Conservation (phyloP, 2,329 filamentous ascomycete genomes). For the Colletotrichum tanaceti region DNA sequence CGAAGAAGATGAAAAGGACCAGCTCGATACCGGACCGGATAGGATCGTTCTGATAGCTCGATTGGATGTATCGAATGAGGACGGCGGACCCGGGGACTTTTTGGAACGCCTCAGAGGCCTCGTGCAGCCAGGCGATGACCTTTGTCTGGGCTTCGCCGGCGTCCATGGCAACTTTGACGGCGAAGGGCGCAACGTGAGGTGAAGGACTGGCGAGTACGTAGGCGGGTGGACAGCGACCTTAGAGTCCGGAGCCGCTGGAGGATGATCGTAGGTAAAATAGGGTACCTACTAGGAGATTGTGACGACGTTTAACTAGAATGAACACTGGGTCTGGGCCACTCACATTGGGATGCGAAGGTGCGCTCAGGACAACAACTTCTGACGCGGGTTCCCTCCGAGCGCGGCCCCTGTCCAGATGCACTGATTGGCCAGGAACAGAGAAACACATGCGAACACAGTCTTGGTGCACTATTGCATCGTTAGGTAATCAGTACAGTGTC, state of each 20-base stretch:
- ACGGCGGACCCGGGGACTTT: conserved; percentile 94
- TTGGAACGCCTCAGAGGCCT: conserved; percentile 77
- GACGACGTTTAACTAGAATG: no score
- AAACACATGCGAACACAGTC: not conserved
- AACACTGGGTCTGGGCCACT: not conserved
- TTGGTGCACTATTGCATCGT: not conserved
- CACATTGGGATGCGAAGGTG: conserved; percentile 1
- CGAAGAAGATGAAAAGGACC: conserved; percentile 93
- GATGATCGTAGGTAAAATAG: not conserved
- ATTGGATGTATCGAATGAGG: conserved; percentile 93
- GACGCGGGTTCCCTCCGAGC: conserved; percentile 29
- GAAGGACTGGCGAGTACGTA: not conserved
- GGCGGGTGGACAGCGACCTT: conserved; percentile 3
- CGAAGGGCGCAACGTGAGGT: not conserved
- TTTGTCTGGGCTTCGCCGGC: conserved; percentile 70
- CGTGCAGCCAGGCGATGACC: conserved; percentile 63
- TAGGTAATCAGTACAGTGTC: not conserved
- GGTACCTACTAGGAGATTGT: no score
- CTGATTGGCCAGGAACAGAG: conserved; percentile 30
- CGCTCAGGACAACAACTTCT: conserved; percentile 21
- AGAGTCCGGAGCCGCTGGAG: not conserved
- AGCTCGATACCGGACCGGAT: conserved; percentile 93
- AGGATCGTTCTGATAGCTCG: conserved; percentile 97
- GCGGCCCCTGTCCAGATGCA: conserved; percentile 14
- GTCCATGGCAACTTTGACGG: conserved; percentile 62